These are phyloP conservation scores for Vigna reflexopilosa DNA, from an alignment of 306 rosid species.

Conservation along the genomic window DNA sequence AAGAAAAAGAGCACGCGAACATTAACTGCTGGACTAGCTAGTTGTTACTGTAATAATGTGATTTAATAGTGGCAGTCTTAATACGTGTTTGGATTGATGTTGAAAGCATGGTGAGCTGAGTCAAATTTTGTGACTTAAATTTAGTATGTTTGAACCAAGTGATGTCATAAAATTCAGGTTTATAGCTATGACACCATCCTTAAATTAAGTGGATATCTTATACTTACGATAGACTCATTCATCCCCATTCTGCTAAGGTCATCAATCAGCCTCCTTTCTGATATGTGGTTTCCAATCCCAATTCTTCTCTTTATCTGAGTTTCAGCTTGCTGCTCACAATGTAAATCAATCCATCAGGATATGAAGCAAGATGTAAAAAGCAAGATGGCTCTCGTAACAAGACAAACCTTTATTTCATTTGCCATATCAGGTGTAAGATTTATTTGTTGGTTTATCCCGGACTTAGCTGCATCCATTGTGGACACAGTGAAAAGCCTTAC, in stretches of 20 bases:
- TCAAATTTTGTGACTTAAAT: too few relatives aligned
- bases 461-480: slow-evolving; percentile 96
- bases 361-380: slow-evolving; percentile 26
- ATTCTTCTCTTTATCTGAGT: slow-evolving; percentile 96
- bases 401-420: slow-evolving; percentile 87
- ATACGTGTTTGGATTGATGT: not conserved
- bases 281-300: slow-evolving; percentile 94
- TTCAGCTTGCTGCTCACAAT: slow-evolving; percentile 91
- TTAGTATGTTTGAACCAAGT: slow-evolving; percentile 6
- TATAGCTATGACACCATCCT: not conserved
- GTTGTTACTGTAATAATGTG: not conserved
- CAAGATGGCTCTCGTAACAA: slow-evolving; percentile 13
- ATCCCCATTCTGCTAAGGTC: slow-evolving; percentile 94
- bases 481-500: slow-evolving; percentile 84
- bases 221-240: slow-evolving; percentile 94
- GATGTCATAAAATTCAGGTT: slow-evolving; percentile 11
- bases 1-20: not conserved
- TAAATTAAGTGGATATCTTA: slow-evolving; percentile 45
- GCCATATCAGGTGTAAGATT: slow-evolving; percentile 89
- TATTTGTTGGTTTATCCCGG: slow-evolving; percentile 89
- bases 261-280: slow-evolving; percentile 93
- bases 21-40: slow-evolving; percentile 6
- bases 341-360: slow-evolving; percentile 17
- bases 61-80: slow-evolving; percentile 12
- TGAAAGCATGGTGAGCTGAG: too few relatives aligned